phyloP scores from a whole-genome alignment of 331 rosid species.

The Acacia concinna region DNA sequence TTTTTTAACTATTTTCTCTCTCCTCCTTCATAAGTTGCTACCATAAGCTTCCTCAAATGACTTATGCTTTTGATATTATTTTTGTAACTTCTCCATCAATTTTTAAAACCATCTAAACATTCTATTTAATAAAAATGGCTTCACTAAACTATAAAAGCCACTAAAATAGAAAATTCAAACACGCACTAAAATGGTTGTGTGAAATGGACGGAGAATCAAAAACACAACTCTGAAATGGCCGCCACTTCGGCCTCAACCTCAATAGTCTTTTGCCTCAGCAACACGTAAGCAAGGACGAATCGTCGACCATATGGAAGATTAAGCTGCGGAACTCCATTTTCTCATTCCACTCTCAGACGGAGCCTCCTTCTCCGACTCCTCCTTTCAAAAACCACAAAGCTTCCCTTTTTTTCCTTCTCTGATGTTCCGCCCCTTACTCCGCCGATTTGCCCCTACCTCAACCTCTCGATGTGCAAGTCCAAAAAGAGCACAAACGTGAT shows the following conservation, averaged over 20 bases:
- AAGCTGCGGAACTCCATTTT: background rate
- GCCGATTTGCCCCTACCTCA: background rate
- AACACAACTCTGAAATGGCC: background rate
- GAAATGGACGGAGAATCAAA: background rate
- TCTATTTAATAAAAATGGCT: too few relatives aligned
- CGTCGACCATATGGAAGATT: background rate
- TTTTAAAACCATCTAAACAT: too few relatives aligned
- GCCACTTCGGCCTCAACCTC: background rate
- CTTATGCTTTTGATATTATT: too few relatives aligned
- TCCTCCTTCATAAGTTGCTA: too few relatives aligned
- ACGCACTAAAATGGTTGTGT: too few relatives aligned
- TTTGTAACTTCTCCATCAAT: too few relatives aligned
- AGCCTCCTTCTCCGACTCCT: background rate
- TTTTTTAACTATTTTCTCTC: too few relatives aligned
- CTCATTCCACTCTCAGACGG: background rate
- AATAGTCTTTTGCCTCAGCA: too few relatives aligned
- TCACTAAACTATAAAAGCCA: too few relatives aligned
- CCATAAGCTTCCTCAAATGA: too few relatives aligned
- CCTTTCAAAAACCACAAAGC: background rate
- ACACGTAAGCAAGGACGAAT: background rate
- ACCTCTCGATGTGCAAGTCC: conserved; percentile 39
- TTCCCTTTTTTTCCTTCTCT: background rate
- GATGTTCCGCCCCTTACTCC: background rate
- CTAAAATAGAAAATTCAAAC: too few relatives aligned
- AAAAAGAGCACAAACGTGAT: conserved; percentile 38